Conservation (phyloP, 345 rosid species). For the Cardamine chenopodiifolia region DNA sequence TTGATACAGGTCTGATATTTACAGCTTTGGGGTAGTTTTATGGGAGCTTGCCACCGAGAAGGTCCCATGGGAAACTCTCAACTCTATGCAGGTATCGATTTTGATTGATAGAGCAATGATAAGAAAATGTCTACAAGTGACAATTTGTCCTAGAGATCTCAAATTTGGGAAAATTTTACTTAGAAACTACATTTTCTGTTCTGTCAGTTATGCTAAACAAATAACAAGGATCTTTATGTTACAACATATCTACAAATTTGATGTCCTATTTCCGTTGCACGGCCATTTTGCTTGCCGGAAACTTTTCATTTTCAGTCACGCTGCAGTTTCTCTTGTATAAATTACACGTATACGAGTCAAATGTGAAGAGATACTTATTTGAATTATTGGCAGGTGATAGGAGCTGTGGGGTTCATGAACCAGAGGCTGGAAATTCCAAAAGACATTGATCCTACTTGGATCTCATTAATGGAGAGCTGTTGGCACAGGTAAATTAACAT, state of each 20-base stretch:
- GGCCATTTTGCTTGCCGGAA: background rate
- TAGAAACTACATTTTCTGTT: background rate
- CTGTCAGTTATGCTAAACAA: background rate
- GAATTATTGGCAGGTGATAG: constrained; percentile 73
- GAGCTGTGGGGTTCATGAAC: constrained; percentile 98
- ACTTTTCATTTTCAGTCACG: background rate
- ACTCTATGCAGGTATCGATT: constrained; percentile 84
- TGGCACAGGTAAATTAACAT: constrained; percentile 72
- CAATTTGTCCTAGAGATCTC: background rate
- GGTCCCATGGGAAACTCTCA: constrained; percentile 96
- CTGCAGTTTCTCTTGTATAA: background rate
- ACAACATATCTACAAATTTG: constrained; percentile 2
- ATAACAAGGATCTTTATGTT: background rate
- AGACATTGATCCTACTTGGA: constrained; percentile 81
- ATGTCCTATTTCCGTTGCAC: constrained; percentile 9
- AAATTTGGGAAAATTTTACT: background rate
- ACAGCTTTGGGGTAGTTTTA: constrained; percentile 88
- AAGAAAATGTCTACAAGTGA: background rate
- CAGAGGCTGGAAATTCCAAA: constrained; percentile 87
- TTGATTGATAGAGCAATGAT: constrained; percentile 5
- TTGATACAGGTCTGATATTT: constrained; percentile 80
- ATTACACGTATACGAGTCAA: background rate
- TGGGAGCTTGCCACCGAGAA: constrained; percentile 98
- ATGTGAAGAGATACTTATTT: constrained; percentile 38
- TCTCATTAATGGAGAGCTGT: constrained; percentile 83